phyloP scores from a whole-genome alignment of 164 flowering plant species.

The Dillenia suffruticosa region DNA sequence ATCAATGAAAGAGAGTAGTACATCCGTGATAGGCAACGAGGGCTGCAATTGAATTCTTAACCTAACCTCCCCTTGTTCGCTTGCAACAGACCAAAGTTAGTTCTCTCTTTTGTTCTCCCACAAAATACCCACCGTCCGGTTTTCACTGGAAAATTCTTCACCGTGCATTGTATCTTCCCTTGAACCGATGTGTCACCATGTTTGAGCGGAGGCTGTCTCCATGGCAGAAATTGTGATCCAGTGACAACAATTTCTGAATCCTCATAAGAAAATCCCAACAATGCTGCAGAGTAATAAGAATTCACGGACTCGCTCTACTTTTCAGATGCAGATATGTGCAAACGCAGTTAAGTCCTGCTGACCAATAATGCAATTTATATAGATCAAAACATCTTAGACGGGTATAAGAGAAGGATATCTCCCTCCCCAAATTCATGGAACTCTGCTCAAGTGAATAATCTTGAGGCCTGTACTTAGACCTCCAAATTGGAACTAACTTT shows the following conservation, averaged over 20 bases:
- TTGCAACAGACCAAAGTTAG: constrained; percentile 86
- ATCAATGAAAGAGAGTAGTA: constrained; percentile 49
- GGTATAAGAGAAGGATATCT: constrained; percentile 39
- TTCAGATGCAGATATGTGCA: constrained; percentile 85
- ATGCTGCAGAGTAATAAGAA: constrained; percentile 87
- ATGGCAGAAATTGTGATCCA: constrained; percentile 65
- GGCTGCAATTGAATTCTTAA: constrained; percentile 86
- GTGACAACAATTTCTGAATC: constrained; percentile 65
- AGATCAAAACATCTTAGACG: constrained; percentile 79
- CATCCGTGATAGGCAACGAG: constrained; percentile 66
- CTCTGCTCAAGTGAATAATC: constrained; percentile 81
- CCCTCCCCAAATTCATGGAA: constrained; percentile 58
- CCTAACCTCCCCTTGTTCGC: constrained; percentile 79
- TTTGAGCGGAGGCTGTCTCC: constrained; percentile 70
- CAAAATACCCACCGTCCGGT: constrained; percentile 75
- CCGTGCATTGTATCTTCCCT: constrained; percentile 41
- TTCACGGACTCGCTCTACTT: constrained; percentile 86
- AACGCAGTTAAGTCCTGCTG: constrained; percentile 69
- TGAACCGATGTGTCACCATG: constrained; percentile 85
- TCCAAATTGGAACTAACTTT: constrained; percentile 84
- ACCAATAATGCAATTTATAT: constrained; percentile 94
- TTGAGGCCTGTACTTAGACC: constrained; percentile 70
- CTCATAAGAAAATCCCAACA: constrained; percentile 87
- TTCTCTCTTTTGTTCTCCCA: constrained; percentile 90
- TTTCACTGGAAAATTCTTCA: constrained; percentile 55